These are phyloP conservation scores for Gossypium stocksii DNA, from an alignment of 345 rosid species.

Conservation along the genomic window DNA sequence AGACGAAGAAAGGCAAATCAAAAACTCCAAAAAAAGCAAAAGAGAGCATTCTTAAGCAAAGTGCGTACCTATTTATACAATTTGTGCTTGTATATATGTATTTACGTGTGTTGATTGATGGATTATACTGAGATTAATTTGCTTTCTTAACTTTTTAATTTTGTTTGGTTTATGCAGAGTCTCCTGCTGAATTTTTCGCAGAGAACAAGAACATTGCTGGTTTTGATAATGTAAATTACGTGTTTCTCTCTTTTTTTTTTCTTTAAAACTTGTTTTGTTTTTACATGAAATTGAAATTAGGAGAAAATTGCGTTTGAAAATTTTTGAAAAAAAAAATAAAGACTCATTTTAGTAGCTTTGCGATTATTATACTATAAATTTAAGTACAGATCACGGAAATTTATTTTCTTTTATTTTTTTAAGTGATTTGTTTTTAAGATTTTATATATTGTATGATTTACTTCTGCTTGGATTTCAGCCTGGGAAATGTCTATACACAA, in stretches of 20 bases:
- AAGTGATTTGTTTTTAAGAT: background rate
- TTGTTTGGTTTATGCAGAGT: conserved; percentile 49
- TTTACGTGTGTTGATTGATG: background rate
- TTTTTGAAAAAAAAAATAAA: background rate
- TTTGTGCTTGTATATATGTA: background rate
- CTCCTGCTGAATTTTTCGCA: conserved; percentile 97
- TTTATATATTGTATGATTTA: background rate
- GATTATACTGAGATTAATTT: background rate
- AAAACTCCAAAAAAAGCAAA: conserved; percentile 51
- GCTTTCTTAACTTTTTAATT: background rate
- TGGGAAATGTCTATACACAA: conserved; percentile 85
- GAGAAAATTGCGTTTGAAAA: background rate
- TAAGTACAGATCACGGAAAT: background rate
- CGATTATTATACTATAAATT: background rate
- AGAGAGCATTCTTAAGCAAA: conserved; percentile 85
- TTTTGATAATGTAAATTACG: conserved; percentile 74
- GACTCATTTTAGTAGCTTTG: background rate
- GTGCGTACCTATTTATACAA: conserved; percentile 25
- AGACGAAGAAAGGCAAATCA: conserved; percentile 57
- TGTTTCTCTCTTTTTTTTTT: background rate
- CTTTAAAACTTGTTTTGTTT: background rate
- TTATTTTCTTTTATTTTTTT: background rate
- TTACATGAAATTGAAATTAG: background rate
- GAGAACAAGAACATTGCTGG: conserved; percentile 99
- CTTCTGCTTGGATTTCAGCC: conserved; percentile 46